Percentiles rank a stretch among this genome's conserved stretches.
These are phyloP conservation scores for Macrolepiota fuliginosa DNA, from an alignment of 768 basidiomycete species.

Conservation along the genomic window DNA sequence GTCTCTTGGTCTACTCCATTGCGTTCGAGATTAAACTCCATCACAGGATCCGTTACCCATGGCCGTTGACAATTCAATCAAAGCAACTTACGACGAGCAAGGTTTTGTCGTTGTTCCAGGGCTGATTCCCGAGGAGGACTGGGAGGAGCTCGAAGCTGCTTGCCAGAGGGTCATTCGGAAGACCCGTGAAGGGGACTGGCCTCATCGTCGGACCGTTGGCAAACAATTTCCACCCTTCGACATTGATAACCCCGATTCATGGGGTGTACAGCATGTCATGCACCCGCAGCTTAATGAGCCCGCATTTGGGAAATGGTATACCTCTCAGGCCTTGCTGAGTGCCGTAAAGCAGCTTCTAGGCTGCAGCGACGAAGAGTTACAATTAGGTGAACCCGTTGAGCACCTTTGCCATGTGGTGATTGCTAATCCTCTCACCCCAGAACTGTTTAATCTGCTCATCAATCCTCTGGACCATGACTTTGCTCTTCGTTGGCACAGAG, in stretches of 20 bases:
- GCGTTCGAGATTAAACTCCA: neutral
- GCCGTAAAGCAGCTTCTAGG: constrained; percentile 46
- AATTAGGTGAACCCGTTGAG: constrained; percentile 60
- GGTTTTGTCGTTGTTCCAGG: constrained; percentile 65
- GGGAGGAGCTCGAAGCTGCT: constrained; percentile 43
- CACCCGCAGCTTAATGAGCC: constrained; percentile 66
- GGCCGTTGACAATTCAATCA: constrained; percentile 25
- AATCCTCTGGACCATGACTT: constrained; percentile 65
- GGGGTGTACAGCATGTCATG: constrained; percentile 85
- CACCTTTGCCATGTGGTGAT: neutral
- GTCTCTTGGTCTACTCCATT: neutral
- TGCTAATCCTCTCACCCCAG: constrained; percentile 28
- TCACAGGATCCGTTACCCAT: neutral
- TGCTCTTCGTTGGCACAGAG: constrained; percentile 78
- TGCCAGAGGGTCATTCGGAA: constrained; percentile 46
- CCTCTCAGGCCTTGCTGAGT: constrained; percentile 44
- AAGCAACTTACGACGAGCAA: constrained; percentile 52
- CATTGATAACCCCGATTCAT: constrained; percentile 58
- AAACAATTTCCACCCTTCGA: constrained; percentile 78
- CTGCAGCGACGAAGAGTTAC: constrained; percentile 57
- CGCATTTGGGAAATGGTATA: constrained; percentile 67
- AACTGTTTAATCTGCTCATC: constrained; percentile 74
- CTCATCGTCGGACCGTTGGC: constrained; percentile 67
- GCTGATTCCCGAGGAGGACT: constrained; percentile 43
- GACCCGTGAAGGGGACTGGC: constrained; percentile 63